Percentiles rank a stretch among this genome's conserved stretches.
Conservation (phyloP, 768 basidiomycete species). For the Coprinopsis sp. region DNA sequence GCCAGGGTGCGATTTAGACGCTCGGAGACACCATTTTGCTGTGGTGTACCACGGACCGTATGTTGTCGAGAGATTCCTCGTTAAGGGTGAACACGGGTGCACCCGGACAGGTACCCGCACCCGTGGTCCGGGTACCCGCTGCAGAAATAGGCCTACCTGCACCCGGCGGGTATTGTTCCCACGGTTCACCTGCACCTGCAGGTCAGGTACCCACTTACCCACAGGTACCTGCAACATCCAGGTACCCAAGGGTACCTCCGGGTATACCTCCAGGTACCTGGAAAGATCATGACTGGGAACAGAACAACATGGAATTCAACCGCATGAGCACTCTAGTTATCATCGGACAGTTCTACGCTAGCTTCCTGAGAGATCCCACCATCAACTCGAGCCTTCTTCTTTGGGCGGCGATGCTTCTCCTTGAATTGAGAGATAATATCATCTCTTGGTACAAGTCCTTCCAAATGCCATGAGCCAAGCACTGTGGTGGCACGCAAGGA, state of each 20-base stretch:
- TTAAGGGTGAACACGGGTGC: slow-evolving; percentile 9
- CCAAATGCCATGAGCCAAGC: slow-evolving; percentile 19
- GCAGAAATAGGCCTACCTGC: too few species aligned
- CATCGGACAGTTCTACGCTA: not conserved
- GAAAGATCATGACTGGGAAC: not conserved
- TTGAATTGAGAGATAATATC: slow-evolving; percentile 7
- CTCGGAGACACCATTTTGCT: too few species aligned
- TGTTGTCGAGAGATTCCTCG: too few species aligned
- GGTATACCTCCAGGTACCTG: slow-evolving; percentile 5
- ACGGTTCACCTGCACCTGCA: slow-evolving; percentile 11
- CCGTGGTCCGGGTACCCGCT: too few species aligned
- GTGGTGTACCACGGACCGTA: too few species aligned
- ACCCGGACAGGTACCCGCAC: slow-evolving; percentile 11
- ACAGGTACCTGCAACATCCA: not conserved
- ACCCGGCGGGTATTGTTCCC: too few species aligned
- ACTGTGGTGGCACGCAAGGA: slow-evolving; percentile 20
- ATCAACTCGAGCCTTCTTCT: slow-evolving; percentile 11
- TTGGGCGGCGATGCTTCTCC: slow-evolving; percentile 1
- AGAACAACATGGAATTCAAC: not conserved
- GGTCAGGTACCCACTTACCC: slow-evolving; percentile 9
- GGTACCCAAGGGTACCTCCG: slow-evolving; percentile 3
- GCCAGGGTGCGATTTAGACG: too few species aligned
- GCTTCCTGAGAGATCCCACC: not conserved
- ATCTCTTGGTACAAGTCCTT: slow-evolving; percentile 5
- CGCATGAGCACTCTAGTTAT: not conserved